Evolutionary conservation across 208 protist genomes (phyloP).

Genomic region (Lotmaria passim): DNA sequence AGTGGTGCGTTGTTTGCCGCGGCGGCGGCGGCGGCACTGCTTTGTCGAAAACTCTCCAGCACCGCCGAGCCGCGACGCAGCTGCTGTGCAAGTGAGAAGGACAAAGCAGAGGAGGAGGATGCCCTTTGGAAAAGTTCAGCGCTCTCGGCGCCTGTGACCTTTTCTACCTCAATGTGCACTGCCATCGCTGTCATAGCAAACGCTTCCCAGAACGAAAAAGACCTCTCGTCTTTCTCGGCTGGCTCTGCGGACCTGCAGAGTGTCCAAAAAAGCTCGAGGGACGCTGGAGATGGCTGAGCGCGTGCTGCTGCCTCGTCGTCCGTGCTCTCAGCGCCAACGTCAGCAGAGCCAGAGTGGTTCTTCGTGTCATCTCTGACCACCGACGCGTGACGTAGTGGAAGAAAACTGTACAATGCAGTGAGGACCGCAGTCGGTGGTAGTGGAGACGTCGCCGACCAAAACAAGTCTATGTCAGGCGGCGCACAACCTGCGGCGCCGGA

Average conservation of each 20-base stretch:
- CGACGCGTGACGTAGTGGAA: slow-evolving; percentile 31
- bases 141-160: neutral
- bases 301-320: neutral
- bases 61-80: slow-evolving; percentile 21
- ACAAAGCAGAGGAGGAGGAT: slow-evolving; percentile 17
- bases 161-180: slow-evolving; percentile 12
- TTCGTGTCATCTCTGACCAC: neutral
- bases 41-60: neutral
- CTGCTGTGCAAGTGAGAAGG: slow-evolving; percentile 29
- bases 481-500: neutral
- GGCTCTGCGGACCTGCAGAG: neutral
- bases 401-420: slow-evolving; percentile 52
- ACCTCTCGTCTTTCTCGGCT: neutral
- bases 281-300: neutral
- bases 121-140: neutral
- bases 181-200: slow-evolving; percentile 30
- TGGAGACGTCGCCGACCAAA: slow-evolving; percentile 43
- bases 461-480: slow-evolving; percentile 37
- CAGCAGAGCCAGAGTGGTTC: neutral
- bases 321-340: neutral
- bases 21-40: neutral
- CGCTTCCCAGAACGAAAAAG: slow-evolving; percentile 22
- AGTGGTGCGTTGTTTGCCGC: neutral
- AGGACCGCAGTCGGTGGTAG: slow-evolving; percentile 61
- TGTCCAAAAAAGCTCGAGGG: neutral